These are phyloP conservation scores for Fusarium sororula DNA, from an alignment of 2,329 filamentous ascomycete species.

Conservation along the genomic window DNA sequence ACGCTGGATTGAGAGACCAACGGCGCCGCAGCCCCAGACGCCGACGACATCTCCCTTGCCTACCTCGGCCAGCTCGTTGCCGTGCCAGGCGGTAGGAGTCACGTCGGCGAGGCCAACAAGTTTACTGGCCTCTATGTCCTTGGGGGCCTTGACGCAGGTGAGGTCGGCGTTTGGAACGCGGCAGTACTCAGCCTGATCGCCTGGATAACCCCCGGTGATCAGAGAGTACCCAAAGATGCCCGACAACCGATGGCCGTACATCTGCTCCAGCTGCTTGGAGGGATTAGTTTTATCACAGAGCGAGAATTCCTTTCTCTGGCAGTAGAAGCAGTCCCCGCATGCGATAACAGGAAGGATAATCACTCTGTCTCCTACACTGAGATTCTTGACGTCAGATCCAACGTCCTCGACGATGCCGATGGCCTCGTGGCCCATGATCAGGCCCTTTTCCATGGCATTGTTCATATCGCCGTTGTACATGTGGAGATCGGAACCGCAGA, in stretches of 20 bases:
- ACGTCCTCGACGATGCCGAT: constrained; percentile 3
- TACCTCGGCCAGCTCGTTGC: neutral
- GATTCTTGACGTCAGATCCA: neutral
- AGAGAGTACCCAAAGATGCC: neutral
- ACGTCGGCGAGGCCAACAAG: neutral
- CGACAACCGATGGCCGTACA: neutral
- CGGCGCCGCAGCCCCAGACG: neutral
- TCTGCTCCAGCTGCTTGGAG: neutral
- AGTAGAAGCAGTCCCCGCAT: neutral
- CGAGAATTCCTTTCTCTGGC: neutral
- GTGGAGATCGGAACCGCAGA: neutral
- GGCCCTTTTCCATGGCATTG: constrained; percentile 1
- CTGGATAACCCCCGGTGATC: neutral
- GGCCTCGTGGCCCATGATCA: constrained; percentile 5
- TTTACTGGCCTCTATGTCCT: neutral
- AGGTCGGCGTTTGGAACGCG: neutral
- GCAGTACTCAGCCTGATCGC: neutral
- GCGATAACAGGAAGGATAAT: neutral
- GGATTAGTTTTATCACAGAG: neutral
- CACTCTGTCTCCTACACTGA: neutral
- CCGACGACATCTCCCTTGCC: neutral
- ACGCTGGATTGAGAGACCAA: constrained; percentile 1
- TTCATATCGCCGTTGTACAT: constrained; percentile 5
- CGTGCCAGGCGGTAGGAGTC: constrained; percentile 1
- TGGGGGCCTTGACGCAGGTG: constrained; percentile 2